These are phyloP conservation scores for Gonapodya prolifera DNA, from an alignment of 192 early-diverging fungal species.

Conservation along the genomic window DNA sequence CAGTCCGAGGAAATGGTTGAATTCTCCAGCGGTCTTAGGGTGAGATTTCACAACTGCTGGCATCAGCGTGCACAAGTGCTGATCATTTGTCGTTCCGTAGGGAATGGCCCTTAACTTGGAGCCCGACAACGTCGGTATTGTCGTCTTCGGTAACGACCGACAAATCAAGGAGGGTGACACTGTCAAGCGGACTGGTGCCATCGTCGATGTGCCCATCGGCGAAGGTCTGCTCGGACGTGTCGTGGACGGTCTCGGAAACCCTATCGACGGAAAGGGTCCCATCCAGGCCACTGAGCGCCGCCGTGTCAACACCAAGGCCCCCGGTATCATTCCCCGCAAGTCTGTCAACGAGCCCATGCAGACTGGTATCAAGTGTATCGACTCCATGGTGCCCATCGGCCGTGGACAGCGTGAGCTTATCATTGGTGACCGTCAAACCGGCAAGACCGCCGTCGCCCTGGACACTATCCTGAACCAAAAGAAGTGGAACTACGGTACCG, in stretches of 20 bases:
- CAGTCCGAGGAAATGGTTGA: slow-evolving; percentile 99
- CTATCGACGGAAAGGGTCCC: slow-evolving; percentile 95
- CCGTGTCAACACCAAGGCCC: slow-evolving; percentile 98
- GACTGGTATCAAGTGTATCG: slow-evolving; percentile 99
- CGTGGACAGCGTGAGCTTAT: slow-evolving; percentile 99
- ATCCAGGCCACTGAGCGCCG: slow-evolving; percentile 69
- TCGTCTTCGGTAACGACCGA: slow-evolving; percentile 99
- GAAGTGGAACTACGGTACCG: slow-evolving; percentile 89
- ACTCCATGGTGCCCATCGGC: slow-evolving; percentile 99
- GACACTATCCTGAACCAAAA: slow-evolving; percentile 99
- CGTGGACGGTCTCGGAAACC: slow-evolving; percentile 97
- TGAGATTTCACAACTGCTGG: slow-evolving; percentile 10
- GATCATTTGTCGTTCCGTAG: slow-evolving; percentile 27
- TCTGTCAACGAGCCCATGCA: slow-evolving; percentile 99
- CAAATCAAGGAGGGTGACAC: slow-evolving; percentile 99
- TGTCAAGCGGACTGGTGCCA: slow-evolving; percentile 96
- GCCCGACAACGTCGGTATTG: slow-evolving; percentile 99
- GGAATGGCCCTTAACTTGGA: slow-evolving; percentile 99
- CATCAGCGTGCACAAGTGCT: background rate
- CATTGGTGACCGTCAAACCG: slow-evolving; percentile 99
- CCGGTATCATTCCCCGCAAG: slow-evolving; percentile 97
- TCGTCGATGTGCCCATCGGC: slow-evolving; percentile 97
- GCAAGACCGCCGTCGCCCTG: slow-evolving; percentile 97
- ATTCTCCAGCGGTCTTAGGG: slow-evolving; percentile 97
- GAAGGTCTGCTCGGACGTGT: slow-evolving; percentile 93